Percentiles rank a stretch among this genome's conserved stretches.
These are phyloP conservation scores for Orbilia javanica DNA, from an alignment of 2,329 filamentous ascomycete genomes.

Conservation along the genomic window DNA sequence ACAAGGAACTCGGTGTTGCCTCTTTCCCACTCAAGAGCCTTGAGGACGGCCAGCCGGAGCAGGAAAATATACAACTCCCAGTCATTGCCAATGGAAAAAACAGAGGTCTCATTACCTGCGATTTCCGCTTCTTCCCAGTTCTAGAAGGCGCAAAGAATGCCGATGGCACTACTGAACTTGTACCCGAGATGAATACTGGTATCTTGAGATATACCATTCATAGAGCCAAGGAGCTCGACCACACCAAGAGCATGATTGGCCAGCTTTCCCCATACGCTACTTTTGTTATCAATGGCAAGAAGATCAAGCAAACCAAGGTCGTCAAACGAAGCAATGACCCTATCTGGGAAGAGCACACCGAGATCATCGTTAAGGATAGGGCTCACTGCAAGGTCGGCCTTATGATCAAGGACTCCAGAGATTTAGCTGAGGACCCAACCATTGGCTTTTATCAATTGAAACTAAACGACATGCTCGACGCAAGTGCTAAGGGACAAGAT, in stretches of 20 bases:
- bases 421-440: slow-evolving; percentile 83
- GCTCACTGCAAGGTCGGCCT: slow-evolving; percentile 90
- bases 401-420: slow-evolving; percentile 94
- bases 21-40: slow-evolving; percentile 87
- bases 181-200: slow-evolving; percentile 91
- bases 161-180: slow-evolving; percentile 82
- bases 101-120: slow-evolving; percentile 81
- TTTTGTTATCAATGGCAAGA: slow-evolving; percentile 90
- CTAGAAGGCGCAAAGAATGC: slow-evolving; percentile 78
- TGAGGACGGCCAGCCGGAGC: slow-evolving; percentile 77
- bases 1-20: slow-evolving; percentile 90
- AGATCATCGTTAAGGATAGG: slow-evolving; percentile 93
- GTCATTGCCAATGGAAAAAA: slow-evolving; percentile 85
- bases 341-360: slow-evolving; percentile 93
- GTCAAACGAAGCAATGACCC: slow-evolving; percentile 98
- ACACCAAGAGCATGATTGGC: slow-evolving; percentile 90
- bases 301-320: slow-evolving; percentile 88
- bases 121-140: slow-evolving; percentile 96
- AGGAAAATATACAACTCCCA: slow-evolving; percentile 87
- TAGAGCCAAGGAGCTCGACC: slow-evolving; percentile 95
- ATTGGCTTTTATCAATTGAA: slow-evolving; percentile 95
- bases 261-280: slow-evolving; percentile 90
- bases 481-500: slow-evolving; percentile 91
- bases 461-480: slow-evolving; percentile 89
- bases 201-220: slow-evolving; percentile 94